A percentile compares a stretch with the other conserved stretches of the same genome.
phyloP scores from a whole-genome alignment of 305 asterid species.

The Salvia sclarea region DNA sequence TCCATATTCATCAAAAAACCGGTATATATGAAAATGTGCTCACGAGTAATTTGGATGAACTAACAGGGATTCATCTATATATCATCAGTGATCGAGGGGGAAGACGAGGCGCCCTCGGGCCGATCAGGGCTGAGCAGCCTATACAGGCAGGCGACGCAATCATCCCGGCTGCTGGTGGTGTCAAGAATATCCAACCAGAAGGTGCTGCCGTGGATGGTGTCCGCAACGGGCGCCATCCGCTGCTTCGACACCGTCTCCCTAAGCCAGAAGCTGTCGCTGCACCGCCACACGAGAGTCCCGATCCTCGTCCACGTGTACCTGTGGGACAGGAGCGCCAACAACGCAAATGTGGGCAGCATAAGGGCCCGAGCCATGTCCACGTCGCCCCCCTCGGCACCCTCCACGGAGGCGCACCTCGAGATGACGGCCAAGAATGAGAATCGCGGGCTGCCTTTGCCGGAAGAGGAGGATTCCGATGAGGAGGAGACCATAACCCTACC shows the following conservation, averaged over 20 bases:
- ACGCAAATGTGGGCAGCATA: constrained; percentile 51
- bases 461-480: constrained; percentile 33
- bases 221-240: constrained; percentile 68
- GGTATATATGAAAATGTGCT: no score
- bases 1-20: no score
- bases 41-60: neutral
- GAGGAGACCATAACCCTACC: constrained; percentile 19
- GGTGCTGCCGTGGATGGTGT: constrained; percentile 90
- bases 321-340: constrained; percentile 56
- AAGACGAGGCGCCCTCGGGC: constrained; percentile 51
- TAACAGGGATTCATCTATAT: constrained; percentile 91
- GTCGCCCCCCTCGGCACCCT: constrained; percentile 34
- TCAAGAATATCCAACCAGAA: constrained; percentile 73
- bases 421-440: constrained; percentile 33
- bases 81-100: constrained; percentile 62
- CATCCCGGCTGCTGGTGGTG: constrained; percentile 60
- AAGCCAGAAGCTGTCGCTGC: constrained; percentile 87
- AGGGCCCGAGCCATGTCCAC: constrained; percentile 60
- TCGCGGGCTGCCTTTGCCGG: constrained; percentile 38
- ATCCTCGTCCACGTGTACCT: constrained; percentile 66
- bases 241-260: constrained; percentile 83
- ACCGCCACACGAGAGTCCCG: constrained; percentile 75
- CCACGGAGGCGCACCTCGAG: constrained; percentile 31
- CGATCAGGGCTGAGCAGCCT: constrained; percentile 68
- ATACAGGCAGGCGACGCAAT: constrained; percentile 52